A percentile compares a stretch with the other conserved stretches of the same genome.
phyloP scores from a whole-genome alignment of 2,329 filamentous ascomycete genomes.

The Exophiala phaeomuriformis region DNA sequence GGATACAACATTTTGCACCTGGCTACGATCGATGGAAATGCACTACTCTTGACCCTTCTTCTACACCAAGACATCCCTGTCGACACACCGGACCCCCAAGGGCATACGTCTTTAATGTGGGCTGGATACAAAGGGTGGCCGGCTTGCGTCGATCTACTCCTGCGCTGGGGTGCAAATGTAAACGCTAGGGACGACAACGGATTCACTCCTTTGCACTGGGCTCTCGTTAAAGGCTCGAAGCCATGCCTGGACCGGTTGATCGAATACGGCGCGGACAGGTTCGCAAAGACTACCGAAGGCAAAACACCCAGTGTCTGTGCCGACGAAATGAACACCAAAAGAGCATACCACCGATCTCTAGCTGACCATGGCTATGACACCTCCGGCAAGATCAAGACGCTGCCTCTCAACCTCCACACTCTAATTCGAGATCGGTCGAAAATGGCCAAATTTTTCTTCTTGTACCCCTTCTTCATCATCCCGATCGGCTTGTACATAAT shows the following conservation, averaged over 20 bases:
- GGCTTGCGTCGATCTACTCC: slow-evolving; percentile 80
- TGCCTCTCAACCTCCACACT: slow-evolving; percentile 66
- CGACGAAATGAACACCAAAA: slow-evolving; percentile 77
- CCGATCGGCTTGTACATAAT: slow-evolving; percentile 64
- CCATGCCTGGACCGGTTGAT: slow-evolving; percentile 87
- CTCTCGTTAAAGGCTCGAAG: slow-evolving; percentile 83
- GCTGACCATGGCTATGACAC: slow-evolving; percentile 76
- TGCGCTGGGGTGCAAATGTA: slow-evolving; percentile 92
- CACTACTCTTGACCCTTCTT: slow-evolving; percentile 78
- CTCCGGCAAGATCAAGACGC: slow-evolving; percentile 62
- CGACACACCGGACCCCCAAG: slow-evolving; percentile 79
- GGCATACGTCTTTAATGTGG: slow-evolving; percentile 97
- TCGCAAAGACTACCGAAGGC: slow-evolving; percentile 78
- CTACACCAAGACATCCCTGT: slow-evolving; percentile 94
- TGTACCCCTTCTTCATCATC: slow-evolving; percentile 76
- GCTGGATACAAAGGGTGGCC: slow-evolving; percentile 96
- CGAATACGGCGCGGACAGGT: slow-evolving; percentile 91
- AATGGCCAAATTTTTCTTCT: slow-evolving; percentile 77
- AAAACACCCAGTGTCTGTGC: slow-evolving; percentile 86
- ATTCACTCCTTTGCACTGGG: slow-evolving; percentile 94
- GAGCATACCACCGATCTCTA: slow-evolving; percentile 75
- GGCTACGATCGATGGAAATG: slow-evolving; percentile 93
- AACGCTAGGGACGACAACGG: slow-evolving; percentile 85
- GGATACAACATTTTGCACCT: slow-evolving; percentile 98
- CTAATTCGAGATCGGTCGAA: slow-evolving; percentile 69